Conservation (phyloP, 805 yeast genomes). For the Saccharomycopsis malanga region DNA sequence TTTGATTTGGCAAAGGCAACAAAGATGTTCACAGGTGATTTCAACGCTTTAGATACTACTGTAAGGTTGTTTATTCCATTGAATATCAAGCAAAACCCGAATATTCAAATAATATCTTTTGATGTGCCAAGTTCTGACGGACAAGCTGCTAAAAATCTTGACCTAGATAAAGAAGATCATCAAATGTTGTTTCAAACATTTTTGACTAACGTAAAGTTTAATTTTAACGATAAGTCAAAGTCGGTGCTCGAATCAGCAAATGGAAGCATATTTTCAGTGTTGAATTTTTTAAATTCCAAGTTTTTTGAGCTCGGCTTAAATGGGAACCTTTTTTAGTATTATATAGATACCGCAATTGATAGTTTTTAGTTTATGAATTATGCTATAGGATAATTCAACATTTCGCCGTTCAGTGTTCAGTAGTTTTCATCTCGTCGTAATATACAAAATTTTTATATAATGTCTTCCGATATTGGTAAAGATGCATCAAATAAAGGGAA, state of each 20-base stretch:
- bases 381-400: too few relatives aligned
- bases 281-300: constrained; percentile 9
- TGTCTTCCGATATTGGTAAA: too few relatives aligned
- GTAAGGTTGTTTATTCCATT: constrained; percentile 2
- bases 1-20: not conserved
- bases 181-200: not conserved
- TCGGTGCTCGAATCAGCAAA: not conserved
- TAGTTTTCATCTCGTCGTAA: too few relatives aligned
- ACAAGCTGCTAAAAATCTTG: not conserved
- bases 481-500: too few relatives aligned
- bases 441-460: too few relatives aligned
- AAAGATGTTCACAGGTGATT: not conserved
- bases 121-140: not conserved
- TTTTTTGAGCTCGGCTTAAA: constrained; percentile 6
- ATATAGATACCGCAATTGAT: not conserved
- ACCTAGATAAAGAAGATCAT: constrained; percentile 1
- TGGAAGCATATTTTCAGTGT: not conserved
- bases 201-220: constrained; percentile 1
- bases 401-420: too few relatives aligned
- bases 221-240: constrained; percentile 2
- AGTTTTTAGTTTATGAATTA: too few relatives aligned
- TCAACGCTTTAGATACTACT: not conserved
- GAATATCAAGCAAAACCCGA: not conserved
- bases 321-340: not conserved
- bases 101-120: not conserved